phyloP scores from a whole-genome alignment of 345 rosid species.

The Citrus hindsii region DNA sequence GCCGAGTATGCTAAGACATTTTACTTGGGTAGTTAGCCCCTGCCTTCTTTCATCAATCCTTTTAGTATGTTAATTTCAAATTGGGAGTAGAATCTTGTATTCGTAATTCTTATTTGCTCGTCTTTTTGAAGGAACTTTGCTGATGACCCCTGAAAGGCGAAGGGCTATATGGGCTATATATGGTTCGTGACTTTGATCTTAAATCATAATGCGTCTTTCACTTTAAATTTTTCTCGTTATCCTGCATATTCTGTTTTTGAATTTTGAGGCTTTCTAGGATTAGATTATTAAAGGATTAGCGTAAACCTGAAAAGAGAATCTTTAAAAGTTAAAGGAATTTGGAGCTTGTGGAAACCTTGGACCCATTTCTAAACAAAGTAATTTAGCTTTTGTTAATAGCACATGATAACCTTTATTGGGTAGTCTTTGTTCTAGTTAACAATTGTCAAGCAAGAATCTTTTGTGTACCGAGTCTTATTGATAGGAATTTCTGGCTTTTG shows the following conservation, averaged over 20 bases:
- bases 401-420: not conserved
- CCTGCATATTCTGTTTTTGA: not conserved
- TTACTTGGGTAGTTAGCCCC: conserved; percentile 50
- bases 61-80: not conserved
- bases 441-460: not conserved
- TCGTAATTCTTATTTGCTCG: not conserved
- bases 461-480: not conserved
- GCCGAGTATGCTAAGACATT: conserved; percentile 85
- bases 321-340: not conserved
- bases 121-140: conserved; percentile 52
- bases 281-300: not conserved
- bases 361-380: not conserved
- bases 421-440: not conserved
- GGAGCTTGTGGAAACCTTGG: not conserved
- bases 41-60: conserved; percentile 6
- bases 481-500: not conserved
- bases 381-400: not conserved
- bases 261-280: not conserved
- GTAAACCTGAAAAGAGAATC: not conserved
- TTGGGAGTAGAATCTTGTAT: not conserved
- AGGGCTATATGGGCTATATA: conserved; percentile 81
- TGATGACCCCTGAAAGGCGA: conserved; percentile 70
- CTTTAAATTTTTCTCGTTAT: not conserved
- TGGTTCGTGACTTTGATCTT: conserved; percentile 36
- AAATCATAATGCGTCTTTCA: not conserved